Evolutionary conservation across 176 grass and related monocot genomes (phyloP).

Genomic region (Carex cristatella): DNA sequence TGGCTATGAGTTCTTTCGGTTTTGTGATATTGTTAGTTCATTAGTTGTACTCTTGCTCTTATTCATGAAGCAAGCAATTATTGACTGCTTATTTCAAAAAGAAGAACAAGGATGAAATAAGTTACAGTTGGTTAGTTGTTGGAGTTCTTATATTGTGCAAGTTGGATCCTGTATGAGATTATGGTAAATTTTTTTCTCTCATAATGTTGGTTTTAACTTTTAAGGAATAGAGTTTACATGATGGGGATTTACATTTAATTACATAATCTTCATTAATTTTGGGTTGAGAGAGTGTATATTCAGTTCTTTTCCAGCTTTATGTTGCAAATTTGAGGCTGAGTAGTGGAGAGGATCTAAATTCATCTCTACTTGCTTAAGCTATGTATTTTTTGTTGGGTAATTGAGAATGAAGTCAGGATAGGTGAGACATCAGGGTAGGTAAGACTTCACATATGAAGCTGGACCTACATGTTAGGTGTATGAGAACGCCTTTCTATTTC

Average conservation of each 20-base stretch:
- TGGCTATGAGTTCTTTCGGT: neutral
- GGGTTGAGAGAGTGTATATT: neutral
- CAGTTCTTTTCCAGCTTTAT: neutral
- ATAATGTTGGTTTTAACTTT: neutral
- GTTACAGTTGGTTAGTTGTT: neutral
- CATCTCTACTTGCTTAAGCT: neutral
- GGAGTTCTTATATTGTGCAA: neutral
- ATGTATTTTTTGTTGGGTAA: neutral
- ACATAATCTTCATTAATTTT: neutral
- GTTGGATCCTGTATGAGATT: neutral
- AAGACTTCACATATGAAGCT: neutral
- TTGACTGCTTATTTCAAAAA: neutral
- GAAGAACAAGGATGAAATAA: neutral
- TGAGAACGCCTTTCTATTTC: neutral
- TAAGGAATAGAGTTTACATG: neutral
- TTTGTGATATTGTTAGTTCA: neutral
- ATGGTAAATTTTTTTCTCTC: neutral
- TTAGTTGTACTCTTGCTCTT: neutral
- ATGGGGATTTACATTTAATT: neutral
- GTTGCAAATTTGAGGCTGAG: neutral
- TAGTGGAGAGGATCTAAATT: neutral
- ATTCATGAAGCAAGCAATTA: neutral
- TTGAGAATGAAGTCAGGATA: neutral
- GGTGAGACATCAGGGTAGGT: neutral
- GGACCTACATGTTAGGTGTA: slow-evolving; percentile 5